A percentile compares a stretch with the other conserved stretches of the same genome.
phyloP scores from a whole-genome alignment of 208 protist genomes.

The Leishmania guyanensis region DNA sequence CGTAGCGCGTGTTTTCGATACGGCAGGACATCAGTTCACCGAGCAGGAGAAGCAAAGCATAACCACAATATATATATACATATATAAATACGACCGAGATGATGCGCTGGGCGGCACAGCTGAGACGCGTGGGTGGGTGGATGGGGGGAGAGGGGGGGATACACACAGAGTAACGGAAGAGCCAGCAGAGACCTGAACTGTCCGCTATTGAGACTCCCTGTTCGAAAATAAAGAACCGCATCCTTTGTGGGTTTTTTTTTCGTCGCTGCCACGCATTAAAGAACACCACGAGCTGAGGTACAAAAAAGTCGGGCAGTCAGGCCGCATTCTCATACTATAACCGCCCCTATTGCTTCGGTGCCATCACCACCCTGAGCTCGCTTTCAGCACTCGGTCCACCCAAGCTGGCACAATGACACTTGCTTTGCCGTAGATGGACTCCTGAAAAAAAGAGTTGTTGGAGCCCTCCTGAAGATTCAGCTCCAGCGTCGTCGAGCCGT shows the following conservation, averaged over 20 bases:
- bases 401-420: constrained; percentile 55
- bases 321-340: not conserved
- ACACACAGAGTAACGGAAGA: not conserved
- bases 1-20: not conserved
- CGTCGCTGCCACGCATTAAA: not conserved
- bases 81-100: not conserved
- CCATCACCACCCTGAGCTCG: not conserved
- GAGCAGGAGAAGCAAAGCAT: not conserved
- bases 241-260: not conserved
- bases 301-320: not conserved
- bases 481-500: constrained; percentile 57
- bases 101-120: not conserved
- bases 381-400: constrained; percentile 55
- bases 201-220: not conserved
- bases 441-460: constrained; percentile 51
- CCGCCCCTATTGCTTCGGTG: not conserved
- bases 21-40: not conserved
- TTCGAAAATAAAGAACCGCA: too few relatives aligned
- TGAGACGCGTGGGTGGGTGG: not conserved
- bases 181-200: not conserved
- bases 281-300: not conserved
- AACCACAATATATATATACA: not conserved
- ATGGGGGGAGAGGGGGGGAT: too few relatives aligned
- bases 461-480: constrained; percentile 56
- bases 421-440: constrained; percentile 51